Conservation (phyloP, 768 basidiomycete genomes). For the Pisolithus orientalis region DNA sequence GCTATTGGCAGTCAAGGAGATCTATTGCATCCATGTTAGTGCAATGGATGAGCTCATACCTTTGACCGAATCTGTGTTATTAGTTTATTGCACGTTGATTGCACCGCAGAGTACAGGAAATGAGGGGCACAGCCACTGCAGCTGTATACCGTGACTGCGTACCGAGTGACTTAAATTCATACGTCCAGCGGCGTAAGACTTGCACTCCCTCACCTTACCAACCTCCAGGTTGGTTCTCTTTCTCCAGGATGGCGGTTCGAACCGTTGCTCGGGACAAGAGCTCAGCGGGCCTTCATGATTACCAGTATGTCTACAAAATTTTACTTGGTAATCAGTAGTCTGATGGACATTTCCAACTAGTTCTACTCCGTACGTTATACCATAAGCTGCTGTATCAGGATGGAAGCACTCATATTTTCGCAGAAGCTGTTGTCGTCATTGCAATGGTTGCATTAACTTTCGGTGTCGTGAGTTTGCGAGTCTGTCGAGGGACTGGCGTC, state of each 20-base stretch:
- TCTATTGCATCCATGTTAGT: no score
- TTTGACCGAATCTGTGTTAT: no score
- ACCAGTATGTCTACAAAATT: slow-evolving; percentile 46
- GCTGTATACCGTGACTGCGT: not conserved
- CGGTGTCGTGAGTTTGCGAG: slow-evolving; percentile 40
- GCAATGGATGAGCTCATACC: no score
- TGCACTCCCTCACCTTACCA: slow-evolving; percentile 1
- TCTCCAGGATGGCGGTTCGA: slow-evolving; percentile 57
- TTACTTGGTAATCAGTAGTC: slow-evolving; percentile 3
- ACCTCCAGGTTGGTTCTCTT: slow-evolving; percentile 9
- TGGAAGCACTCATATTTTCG: slow-evolving; percentile 3
- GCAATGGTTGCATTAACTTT: slow-evolving; percentile 72
- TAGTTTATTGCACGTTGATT: no score
- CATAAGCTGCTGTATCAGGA: not conserved
- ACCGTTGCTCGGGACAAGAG: slow-evolving; percentile 63
- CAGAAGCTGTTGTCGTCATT: slow-evolving; percentile 73
- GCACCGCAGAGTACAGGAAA: no score
- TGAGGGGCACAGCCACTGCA: no score
- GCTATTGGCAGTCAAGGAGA: no score
- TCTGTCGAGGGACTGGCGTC: not conserved
- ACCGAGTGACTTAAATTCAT: not conserved
- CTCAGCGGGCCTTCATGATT: slow-evolving; percentile 65
- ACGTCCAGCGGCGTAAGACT: slow-evolving; percentile 14
- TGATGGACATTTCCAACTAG: slow-evolving; percentile 24
- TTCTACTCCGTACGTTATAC: slow-evolving; percentile 50